Percentiles rank a stretch among this genome's conserved stretches.
These are phyloP conservation scores for Puccinia triticina DNA, from an alignment of 1,284 basidiomycete species.

Conservation along the genomic window DNA sequence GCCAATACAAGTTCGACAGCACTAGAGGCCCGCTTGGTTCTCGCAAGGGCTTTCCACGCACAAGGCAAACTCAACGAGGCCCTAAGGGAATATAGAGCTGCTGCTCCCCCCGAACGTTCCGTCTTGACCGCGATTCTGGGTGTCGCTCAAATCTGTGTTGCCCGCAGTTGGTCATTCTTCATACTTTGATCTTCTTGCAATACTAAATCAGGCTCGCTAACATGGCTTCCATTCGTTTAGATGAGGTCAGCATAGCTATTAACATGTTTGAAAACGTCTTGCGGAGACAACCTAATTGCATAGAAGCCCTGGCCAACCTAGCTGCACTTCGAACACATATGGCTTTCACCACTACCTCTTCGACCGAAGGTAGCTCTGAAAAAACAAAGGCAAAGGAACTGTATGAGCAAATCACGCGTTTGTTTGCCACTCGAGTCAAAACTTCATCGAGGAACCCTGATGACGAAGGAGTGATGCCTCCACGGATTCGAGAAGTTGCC, in stretches of 20 bases:
- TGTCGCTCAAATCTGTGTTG: constrained; percentile 70
- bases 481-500: constrained; percentile 67
- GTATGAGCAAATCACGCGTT: constrained; percentile 74
- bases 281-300: constrained; percentile 59
- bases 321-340: constrained; percentile 78
- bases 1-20: constrained; percentile 79
- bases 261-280: constrained; percentile 82
- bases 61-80: constrained; percentile 70
- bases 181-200: constrained; percentile 53
- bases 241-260: constrained; percentile 76
- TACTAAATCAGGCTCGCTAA: constrained; percentile 57
- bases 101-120: constrained; percentile 73
- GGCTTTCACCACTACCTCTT: constrained; percentile 54
- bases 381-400: constrained; percentile 74
- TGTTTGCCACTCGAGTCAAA: constrained; percentile 64
- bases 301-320: constrained; percentile 83
- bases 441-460: constrained; percentile 48
- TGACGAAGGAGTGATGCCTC: constrained; percentile 60
- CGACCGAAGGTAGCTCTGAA: constrained; percentile 68
- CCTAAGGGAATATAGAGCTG: constrained; percentile 73
- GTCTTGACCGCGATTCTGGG: constrained; percentile 79
- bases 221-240: constrained; percentile 60
- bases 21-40: constrained; percentile 76
- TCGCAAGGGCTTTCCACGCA: constrained; percentile 74
- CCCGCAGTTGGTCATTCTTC: constrained; percentile 38